These are phyloP conservation scores for Microascus cirrosus DNA, from an alignment of 2,329 filamentous ascomycete species.

Conservation along the genomic window DNA sequence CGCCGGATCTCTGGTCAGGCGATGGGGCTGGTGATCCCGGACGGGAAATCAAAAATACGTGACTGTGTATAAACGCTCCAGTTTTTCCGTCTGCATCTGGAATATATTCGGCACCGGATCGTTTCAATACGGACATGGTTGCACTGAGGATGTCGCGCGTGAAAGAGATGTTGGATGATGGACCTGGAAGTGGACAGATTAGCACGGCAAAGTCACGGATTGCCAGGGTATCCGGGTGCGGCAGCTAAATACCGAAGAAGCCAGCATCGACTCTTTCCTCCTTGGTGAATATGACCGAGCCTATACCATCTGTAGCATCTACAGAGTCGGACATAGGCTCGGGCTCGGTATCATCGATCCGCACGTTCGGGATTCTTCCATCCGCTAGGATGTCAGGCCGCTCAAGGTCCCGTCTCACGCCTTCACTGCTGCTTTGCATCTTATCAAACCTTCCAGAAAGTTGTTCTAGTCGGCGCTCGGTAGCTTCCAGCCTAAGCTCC, in stretches of 20 bases:
- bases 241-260: background rate
- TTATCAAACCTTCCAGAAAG: background rate
- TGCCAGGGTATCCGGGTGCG: background rate
- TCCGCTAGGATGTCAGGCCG: background rate
- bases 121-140: background rate
- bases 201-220: background rate
- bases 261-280: background rate
- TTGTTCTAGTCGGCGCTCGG: background rate
- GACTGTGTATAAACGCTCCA: background rate
- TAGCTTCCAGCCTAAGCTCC: background rate
- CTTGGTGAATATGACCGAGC: background rate
- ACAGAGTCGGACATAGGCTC: background rate
- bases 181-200: background rate
- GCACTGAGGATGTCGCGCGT: background rate
- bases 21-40: background rate
- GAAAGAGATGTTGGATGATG: background rate
- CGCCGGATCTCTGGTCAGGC: background rate
- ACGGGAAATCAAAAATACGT: background rate
- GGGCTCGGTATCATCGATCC: background rate
- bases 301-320: background rate
- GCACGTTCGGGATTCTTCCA: background rate
- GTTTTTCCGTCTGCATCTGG: background rate
- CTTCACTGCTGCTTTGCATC: background rate
- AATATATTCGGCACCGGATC: background rate
- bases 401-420: background rate